Evolutionary conservation across 768 basidiomycete species (phyloP), one percentile per base, ranked within the genome.

Genomic region (Xerocomus brunneocitrinus): DNA sequence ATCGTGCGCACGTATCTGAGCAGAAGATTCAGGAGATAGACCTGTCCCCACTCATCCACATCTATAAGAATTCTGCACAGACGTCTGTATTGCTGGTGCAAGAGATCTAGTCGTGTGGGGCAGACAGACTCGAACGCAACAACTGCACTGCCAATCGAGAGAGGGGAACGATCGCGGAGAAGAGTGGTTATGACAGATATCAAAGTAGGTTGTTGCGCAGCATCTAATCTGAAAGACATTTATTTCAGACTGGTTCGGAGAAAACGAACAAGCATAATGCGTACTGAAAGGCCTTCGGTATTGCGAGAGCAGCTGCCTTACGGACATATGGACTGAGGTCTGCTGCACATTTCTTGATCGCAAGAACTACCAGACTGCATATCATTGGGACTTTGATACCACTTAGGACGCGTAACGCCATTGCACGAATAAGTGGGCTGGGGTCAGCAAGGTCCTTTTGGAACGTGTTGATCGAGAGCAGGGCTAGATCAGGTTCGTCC

Each of bases 401-500:
- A 52, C 91, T 90, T 40, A 99, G 78, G 2, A 98, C 95, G 25
- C 94, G 80, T 53, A 99, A 74, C 3, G 95, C 94, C 91, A 98
- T 95, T 12, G 94, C 93, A 22, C 97, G 85, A 54, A 98, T 98
- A 62, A 97, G 81, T 0, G 95, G 95, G 56, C 88, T 97, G 31
- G 85, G 76, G 63, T 98, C 97, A 4, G 87, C 84, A 30, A 99
- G 77, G 72, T 99, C 97, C 70, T 91, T 92, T 70, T 99, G 97
- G 67, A 98, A 98, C 1, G 95, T 95, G 73, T 99, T 99, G 75
- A 99, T 95, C 3, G 94, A 95, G 30, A 99, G 79, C 46, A 99
- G 73, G 1, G 95, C 90, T 45, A 98, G 84, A 69, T 98, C 97
- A 13, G 97, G 95, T 62, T 97, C 94, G 32, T 85, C 82, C 39